Conservation (phyloP, 768 basidiomycete species). For the Lenzites betulinus region DNA sequence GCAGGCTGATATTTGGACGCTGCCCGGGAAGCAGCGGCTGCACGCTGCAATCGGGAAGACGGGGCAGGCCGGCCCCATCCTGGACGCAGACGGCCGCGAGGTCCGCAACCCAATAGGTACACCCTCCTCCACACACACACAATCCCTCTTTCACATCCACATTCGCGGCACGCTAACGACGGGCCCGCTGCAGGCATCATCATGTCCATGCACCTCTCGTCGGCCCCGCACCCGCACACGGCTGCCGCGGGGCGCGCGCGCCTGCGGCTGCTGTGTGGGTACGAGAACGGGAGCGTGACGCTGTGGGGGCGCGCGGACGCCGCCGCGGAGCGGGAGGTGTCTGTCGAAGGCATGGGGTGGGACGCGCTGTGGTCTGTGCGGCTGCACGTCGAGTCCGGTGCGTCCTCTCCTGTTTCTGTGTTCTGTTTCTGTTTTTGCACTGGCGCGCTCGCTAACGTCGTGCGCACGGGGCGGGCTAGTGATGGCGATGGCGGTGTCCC, state of each 20-base stretch:
- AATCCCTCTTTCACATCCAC: too few relatives aligned
- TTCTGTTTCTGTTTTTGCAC: too few relatives aligned
- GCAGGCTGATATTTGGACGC: conserved; percentile 85
- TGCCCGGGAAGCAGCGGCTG: conserved; percentile 67
- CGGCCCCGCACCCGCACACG: conserved; percentile 33
- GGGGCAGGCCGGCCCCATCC: conserved; percentile 29
- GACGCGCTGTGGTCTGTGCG: conserved; percentile 65
- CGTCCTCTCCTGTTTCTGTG: too few relatives aligned
- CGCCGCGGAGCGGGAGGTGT: conserved; percentile 44
- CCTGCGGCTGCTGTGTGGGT: conserved; percentile 70
- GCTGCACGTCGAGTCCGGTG: conserved; percentile 74
- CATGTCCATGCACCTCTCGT: conserved; percentile 81
- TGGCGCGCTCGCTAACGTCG: too few relatives aligned
- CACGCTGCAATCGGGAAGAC: conserved; percentile 85
- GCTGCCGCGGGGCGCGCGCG: conserved; percentile 31
- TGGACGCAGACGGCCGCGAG: conserved; percentile 47
- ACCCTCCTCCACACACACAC: too few relatives aligned
- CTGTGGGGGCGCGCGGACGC: conserved; percentile 55
- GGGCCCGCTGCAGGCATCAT: conserved; percentile 62
- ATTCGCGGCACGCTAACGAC: neutral
- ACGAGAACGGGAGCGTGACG: conserved; percentile 87
- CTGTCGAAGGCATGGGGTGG: conserved; percentile 77
- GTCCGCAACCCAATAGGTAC: conserved; percentile 56
- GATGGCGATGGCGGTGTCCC: conserved; percentile 82
- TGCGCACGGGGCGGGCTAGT: conserved; percentile 43